Conservation (phyloP, 2,329 filamentous ascomycete species). For the Fusarium subtropicale region DNA sequence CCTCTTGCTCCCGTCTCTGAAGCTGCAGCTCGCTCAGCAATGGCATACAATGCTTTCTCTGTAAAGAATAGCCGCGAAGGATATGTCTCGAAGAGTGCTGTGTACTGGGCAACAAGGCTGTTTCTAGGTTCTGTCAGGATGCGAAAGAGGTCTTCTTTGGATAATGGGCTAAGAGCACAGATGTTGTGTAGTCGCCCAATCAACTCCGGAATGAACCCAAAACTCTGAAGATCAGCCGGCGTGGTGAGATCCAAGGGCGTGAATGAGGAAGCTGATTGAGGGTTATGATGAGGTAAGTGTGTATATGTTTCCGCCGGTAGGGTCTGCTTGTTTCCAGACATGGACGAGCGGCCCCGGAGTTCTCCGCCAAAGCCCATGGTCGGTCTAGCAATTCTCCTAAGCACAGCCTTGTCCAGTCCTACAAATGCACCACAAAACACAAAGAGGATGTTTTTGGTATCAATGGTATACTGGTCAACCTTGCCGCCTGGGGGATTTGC, state of each 20-base stretch:
- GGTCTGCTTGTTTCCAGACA: slow-evolving; percentile 63
- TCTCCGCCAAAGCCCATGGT: slow-evolving; percentile 93
- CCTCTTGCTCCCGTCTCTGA: slow-evolving; percentile 81
- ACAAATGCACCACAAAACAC: slow-evolving; percentile 97
- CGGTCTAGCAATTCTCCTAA: slow-evolving; percentile 85
- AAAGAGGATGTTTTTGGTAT: slow-evolving; percentile 97
- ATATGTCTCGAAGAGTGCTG: slow-evolving; percentile 82
- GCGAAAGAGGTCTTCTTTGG: slow-evolving; percentile 75
- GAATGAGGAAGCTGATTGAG: slow-evolving; percentile 55
- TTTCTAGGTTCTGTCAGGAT: slow-evolving; percentile 95
- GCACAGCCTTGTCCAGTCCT: slow-evolving; percentile 86
- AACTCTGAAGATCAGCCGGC: slow-evolving; percentile 81
- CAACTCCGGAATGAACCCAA: slow-evolving; percentile 94
- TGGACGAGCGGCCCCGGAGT: slow-evolving; percentile 69
- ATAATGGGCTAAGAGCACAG: slow-evolving; percentile 83
- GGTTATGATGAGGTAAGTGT: slow-evolving; percentile 67
- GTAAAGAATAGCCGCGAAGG: slow-evolving; percentile 88
- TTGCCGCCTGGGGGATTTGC: slow-evolving; percentile 61
- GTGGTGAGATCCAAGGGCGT: slow-evolving; percentile 78
- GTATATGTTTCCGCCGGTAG: slow-evolving; percentile 72
- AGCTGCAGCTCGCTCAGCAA: slow-evolving; percentile 74
- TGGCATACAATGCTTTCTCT: slow-evolving; percentile 79
- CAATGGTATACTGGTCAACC: slow-evolving; percentile 76
- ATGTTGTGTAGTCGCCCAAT: slow-evolving; percentile 94
- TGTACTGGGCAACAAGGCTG: slow-evolving; percentile 88